Evolutionary conservation across 306 rosid species (phyloP).

Genomic region (Benincasa hispida): DNA sequence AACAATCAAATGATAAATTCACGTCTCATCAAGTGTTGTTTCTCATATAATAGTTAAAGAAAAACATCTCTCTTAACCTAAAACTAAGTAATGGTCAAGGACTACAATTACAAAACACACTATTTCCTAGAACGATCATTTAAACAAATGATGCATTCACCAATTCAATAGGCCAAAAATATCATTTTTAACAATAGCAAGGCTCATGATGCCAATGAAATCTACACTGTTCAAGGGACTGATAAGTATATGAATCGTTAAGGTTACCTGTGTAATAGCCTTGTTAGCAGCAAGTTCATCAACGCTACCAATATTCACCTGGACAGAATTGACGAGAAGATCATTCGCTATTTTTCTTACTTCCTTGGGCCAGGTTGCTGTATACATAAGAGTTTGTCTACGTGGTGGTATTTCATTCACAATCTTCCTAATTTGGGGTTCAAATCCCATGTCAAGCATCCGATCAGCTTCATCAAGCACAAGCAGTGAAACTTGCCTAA

Average conservation of each 20-base stretch:
- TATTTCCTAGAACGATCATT: too few relatives aligned
- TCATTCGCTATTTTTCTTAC: conserved; percentile 91
- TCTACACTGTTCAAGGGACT: neutral
- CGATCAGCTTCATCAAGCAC: conserved; percentile 99
- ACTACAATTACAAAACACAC: too few relatives aligned
- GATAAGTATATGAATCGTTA: neutral
- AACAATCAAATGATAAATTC: too few relatives aligned
- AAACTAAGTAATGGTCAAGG: too few relatives aligned
- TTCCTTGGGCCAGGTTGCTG: conserved; percentile 99
- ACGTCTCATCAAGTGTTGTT: too few relatives aligned
- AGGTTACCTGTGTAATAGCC: conserved; percentile 81
- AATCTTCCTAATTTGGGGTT: conserved; percentile 96
- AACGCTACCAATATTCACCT: conserved; percentile 90
- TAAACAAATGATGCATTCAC: neutral
- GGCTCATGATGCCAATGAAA: neutral
- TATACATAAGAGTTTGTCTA: conserved; percentile 96
- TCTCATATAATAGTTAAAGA: too few relatives aligned
- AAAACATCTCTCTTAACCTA: too few relatives aligned
- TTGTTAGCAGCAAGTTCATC: conserved; percentile 98
- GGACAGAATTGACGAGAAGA: conserved; percentile 92
- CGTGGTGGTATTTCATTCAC: conserved; percentile 94
- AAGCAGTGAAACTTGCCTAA: conserved; percentile 85
- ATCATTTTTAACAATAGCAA: neutral
- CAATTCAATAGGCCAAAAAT: neutral
- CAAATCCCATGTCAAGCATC: conserved; percentile 99